phyloP scores from a whole-genome alignment of 257 asterid species.

The Rhazya stricta region DNA sequence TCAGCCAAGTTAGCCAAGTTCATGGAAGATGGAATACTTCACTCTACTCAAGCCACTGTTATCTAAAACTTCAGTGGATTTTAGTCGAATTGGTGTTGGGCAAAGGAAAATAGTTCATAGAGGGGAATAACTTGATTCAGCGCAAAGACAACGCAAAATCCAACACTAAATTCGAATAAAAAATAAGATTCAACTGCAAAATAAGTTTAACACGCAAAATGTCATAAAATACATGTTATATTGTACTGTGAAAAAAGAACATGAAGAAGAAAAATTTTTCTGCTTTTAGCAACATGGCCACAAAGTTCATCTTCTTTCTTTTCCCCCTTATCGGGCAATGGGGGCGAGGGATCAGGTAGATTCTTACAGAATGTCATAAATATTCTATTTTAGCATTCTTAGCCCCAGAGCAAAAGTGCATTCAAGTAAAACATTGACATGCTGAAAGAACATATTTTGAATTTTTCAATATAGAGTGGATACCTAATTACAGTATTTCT shows the following conservation, averaged over 20 bases:
- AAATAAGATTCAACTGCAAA: not conserved
- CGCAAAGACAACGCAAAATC: not conserved
- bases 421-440: not conserved
- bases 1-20: not conserved
- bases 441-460: not conserved
- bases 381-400: not conserved
- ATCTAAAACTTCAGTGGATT: not conserved
- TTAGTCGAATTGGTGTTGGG: not conserved
- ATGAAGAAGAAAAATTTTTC: too few species aligned
- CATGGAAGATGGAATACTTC: too few species aligned
- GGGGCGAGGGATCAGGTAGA: not conserved
- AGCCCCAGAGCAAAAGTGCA: not conserved
- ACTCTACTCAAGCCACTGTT: not conserved
- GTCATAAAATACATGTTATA: not conserved
- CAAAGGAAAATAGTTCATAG: not conserved
- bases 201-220: not conserved
- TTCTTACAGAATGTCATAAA: not conserved
- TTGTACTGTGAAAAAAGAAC: too few species aligned
- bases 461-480: not conserved
- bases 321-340: not conserved
- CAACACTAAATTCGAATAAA: not conserved
- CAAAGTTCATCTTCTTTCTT: not conserved
- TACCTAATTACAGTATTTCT: not conserved
- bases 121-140: not conserved
- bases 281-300: not conserved